Evolutionary conservation across 352 stramenopile species (phyloP).

Genomic region (Pythium dissotocum): DNA sequence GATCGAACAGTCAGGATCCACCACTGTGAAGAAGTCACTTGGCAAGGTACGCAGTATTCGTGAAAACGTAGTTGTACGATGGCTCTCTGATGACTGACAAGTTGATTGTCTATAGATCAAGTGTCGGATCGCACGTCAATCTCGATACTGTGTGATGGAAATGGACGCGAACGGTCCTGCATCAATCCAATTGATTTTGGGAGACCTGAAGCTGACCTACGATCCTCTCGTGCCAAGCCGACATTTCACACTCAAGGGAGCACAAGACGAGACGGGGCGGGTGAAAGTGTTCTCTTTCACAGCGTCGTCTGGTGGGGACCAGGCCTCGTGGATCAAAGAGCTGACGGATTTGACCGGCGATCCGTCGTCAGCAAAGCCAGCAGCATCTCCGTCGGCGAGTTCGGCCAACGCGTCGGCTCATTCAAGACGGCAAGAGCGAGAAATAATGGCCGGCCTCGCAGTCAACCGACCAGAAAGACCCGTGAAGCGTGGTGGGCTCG

Average conservation of each 20-base stretch:
- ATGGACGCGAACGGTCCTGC: slow-evolving; percentile 5
- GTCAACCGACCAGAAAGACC: slow-evolving; percentile 13
- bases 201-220: slow-evolving; percentile 19
- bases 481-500: slow-evolving; percentile 36
- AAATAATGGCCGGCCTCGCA: slow-evolving; percentile 20
- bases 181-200: slow-evolving; percentile 11
- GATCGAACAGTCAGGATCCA: slow-evolving; percentile 23
- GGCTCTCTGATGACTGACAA: neutral
- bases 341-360: slow-evolving; percentile 16
- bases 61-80: neutral
- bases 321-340: slow-evolving; percentile 19
- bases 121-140: slow-evolving; percentile 21
- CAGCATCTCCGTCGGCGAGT: slow-evolving; percentile 4
- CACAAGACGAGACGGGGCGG: neutral
- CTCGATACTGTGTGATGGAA: slow-evolving; percentile 18
- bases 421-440: slow-evolving; percentile 16
- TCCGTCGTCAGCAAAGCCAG: slow-evolving; percentile 4
- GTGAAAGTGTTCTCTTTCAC: slow-evolving; percentile 20
- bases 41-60: slow-evolving; percentile 40
- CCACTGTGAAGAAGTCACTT: slow-evolving; percentile 34
- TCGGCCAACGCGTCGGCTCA: slow-evolving; percentile 8
- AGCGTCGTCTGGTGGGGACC: slow-evolving; percentile 18
- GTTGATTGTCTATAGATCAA: slow-evolving; percentile 1
- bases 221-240: slow-evolving; percentile 19
- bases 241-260: slow-evolving; percentile 13